Conservation (phyloP, 352 stramenopile species). For the Pilasporangium apinafurcum region DNA sequence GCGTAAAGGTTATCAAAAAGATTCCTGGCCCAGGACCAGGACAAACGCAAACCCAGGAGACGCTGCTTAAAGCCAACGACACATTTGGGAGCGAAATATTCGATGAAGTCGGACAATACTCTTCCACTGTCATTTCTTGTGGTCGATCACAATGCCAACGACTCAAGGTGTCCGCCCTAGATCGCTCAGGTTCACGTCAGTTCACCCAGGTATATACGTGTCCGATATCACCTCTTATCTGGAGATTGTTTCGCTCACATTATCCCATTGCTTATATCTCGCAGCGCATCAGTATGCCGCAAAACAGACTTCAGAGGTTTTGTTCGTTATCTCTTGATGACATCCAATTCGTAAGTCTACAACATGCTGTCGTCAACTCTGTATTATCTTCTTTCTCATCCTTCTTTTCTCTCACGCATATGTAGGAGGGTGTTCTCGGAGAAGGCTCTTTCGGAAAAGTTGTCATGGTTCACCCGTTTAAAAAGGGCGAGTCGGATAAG, state of each 20-base stretch:
- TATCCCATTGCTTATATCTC: not conserved
- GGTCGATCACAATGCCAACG: conserved; percentile 59
- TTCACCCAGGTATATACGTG: conserved; percentile 37
- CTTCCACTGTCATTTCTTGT: conserved; percentile 49
- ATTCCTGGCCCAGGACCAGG: conserved; percentile 18
- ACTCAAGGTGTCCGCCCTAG: conserved; percentile 46
- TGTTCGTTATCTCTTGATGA: conserved; percentile 51
- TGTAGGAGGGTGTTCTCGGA: conserved; percentile 84
- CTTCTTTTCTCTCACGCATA: not conserved
- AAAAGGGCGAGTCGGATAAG: conserved; percentile 47
- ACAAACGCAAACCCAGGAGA: conserved; percentile 24
- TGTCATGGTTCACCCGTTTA: conserved; percentile 79
- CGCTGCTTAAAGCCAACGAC: conserved; percentile 70
- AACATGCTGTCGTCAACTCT: too few species aligned
- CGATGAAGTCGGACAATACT: conserved; percentile 40
- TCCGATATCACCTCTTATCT: not conserved
- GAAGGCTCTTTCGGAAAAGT: conserved; percentile 96
- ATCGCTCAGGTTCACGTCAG: conserved; percentile 42
- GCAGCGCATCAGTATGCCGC: conserved; percentile 42
- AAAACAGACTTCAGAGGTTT: conserved; percentile 37
- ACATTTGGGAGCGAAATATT: conserved; percentile 66
- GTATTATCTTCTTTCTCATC: too few species aligned
- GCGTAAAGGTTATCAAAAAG: conserved; percentile 64
- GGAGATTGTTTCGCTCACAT: not conserved
- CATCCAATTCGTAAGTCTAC: conserved; percentile 58